phyloP scores from a whole-genome alignment of 2,329 filamentous ascomycete genomes.

The Colletotrichum simmondsii region DNA sequence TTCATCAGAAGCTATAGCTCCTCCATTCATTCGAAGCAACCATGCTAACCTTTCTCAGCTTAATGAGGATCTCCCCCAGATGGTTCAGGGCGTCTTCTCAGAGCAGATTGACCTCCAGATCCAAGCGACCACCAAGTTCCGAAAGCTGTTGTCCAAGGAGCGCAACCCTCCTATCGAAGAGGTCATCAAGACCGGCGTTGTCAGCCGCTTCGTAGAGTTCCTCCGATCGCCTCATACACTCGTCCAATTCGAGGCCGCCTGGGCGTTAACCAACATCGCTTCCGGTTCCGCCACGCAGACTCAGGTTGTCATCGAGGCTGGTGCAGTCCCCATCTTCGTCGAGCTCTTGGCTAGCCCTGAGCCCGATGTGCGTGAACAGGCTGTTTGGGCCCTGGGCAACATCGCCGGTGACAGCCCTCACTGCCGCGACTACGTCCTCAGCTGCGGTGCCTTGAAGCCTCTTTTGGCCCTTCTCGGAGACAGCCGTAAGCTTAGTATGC shows the following conservation, averaged over 20 bases:
- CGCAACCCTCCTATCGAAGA: constrained; percentile 99
- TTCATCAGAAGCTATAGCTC: background rate
- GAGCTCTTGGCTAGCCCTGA: constrained; percentile 95
- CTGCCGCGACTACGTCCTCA: constrained; percentile 96
- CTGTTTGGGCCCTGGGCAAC: constrained; percentile 98
- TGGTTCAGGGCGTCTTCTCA: constrained; percentile 98
- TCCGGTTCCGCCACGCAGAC: constrained; percentile 97
- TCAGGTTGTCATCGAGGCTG: constrained; percentile 98
- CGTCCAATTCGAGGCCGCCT: constrained; percentile 98
- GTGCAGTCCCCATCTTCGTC: constrained; percentile 97
- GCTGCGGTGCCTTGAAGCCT: constrained; percentile 90
- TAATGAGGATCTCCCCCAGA: constrained; percentile 97
- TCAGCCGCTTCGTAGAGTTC: constrained; percentile 97
- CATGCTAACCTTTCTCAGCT: constrained; percentile 68
- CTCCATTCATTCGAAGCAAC: background rate
- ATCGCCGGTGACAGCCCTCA: constrained; percentile 98
- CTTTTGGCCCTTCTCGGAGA: constrained; percentile 91
- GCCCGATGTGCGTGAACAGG: constrained; percentile 97
- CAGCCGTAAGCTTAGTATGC: constrained; percentile 99
- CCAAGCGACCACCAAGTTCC: constrained; percentile 96
- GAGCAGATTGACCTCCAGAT: constrained; percentile 99
- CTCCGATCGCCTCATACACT: constrained; percentile 96
- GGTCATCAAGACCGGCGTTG: constrained; percentile 98
- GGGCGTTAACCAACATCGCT: constrained; percentile 99
- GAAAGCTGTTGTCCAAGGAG: constrained; percentile 98